Conservation (phyloP, 306 rosid genomes). For the Psophocarpus tetragonolobus region DNA sequence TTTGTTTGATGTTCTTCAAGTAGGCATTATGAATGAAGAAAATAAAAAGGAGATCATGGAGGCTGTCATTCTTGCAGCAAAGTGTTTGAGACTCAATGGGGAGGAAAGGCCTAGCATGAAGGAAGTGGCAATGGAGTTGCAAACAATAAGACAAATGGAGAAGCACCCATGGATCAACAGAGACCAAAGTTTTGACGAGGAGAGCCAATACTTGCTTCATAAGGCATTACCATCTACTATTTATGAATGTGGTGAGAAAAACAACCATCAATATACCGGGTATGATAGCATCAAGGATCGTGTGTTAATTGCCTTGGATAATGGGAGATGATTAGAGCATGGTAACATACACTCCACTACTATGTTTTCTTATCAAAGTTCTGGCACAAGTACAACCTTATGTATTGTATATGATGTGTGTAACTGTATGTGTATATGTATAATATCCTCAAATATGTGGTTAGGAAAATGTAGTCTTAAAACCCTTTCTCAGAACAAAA, state of each 20-base stretch:
- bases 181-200: not conserved
- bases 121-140: not conserved
- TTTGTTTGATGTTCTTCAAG: not conserved
- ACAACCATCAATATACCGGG: not conserved
- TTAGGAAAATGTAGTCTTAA: too few species aligned
- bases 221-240: not conserved
- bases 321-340: not conserved
- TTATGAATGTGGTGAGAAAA: not conserved
- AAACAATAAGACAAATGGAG: not conserved
- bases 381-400: not conserved
- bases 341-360: not conserved
- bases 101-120: conserved; percentile 8
- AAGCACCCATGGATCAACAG: not conserved
- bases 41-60: conserved; percentile 22
- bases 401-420: not conserved
- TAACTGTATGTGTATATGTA: not conserved
- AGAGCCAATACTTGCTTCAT: not conserved
- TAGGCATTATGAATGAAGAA: not conserved
- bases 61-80: conserved; percentile 26
- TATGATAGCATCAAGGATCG: not conserved
- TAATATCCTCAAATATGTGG: too few species aligned
- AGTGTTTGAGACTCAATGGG: conserved; percentile 33
- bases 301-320: not conserved
- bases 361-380: not conserved
- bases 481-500: too few species aligned